Evolutionary conservation across 495 filamentous ascomycete species (phyloP), one percentile per base, ranked within the genome.

Genomic region (Penicillium cataractarum): DNA sequence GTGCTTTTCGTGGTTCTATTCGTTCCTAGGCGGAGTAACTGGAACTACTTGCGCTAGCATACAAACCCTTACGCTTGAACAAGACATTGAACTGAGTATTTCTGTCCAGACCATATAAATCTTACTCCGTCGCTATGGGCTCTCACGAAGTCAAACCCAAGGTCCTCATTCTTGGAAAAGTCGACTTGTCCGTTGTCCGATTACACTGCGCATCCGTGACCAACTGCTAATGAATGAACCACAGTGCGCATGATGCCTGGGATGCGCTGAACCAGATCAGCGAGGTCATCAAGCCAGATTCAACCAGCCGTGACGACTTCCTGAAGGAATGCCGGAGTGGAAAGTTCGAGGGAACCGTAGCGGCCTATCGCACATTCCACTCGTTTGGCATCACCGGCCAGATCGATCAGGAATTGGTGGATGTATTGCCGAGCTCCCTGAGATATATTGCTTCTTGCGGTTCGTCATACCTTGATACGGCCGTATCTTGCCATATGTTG

Each of bases 361-460:
- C 83, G 12, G 82, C 83, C 48, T 97, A 93, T 78, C 85, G 94
- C 12, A 96, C 91, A 24, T 93, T 97, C 68, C 72, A 68, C 33
- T 92, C 89, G 48, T 78, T 84, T 22, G 51, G 62, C 0, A 76
- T 90, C 61, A 96, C 93, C 0, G 94, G 94, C 1, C 71, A 78
- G 3, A 70, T 93, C 21, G 85, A 93, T 62, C 80, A 78, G 44
- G 89, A 92, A 70, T 74, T 93, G 26, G 75, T 92, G n/a, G 73
- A 76, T 15, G 80, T 76, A 12, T 74, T 94, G 2, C 86, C 86
- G 0, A 77, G 70, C 21, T 82, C 80, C 4, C 50, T 86, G 60
- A 76, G 76, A 58, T 89, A 80, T 55, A 64, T 89, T 44, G 79
- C 79, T 13, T 83, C 87, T 52, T 87, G 86, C 57, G 82, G 82